Conservation (phyloP, 768 basidiomycete species). For the Gloeopeniophorella convolvens region DNA sequence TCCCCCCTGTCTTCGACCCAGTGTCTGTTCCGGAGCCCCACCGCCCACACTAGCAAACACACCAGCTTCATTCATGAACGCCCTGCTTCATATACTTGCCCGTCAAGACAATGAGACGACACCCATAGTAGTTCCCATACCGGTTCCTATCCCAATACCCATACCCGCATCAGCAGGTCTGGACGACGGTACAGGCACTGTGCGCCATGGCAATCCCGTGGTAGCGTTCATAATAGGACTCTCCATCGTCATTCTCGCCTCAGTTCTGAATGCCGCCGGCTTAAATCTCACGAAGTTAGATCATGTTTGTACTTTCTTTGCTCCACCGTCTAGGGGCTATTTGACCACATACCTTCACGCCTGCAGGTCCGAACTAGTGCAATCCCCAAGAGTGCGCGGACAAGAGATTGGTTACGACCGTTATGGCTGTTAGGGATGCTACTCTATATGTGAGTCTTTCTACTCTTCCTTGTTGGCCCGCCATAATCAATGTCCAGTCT, state of each 20-base stretch:
- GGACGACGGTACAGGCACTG: background rate
- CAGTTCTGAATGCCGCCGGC: slow-evolving; percentile 87
- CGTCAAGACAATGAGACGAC: slow-evolving; percentile 8
- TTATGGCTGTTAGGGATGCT: slow-evolving; percentile 90
- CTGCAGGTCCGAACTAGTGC: slow-evolving; percentile 60
- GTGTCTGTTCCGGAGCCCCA: too few relatives aligned
- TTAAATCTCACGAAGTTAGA: slow-evolving; percentile 93
- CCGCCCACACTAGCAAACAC: too few relatives aligned
- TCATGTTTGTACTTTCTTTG: slow-evolving; percentile 48
- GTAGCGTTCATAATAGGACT: slow-evolving; percentile 81
- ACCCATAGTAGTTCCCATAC: slow-evolving; percentile 1
- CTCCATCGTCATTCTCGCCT: slow-evolving; percentile 75
- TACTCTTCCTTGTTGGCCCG: background rate
- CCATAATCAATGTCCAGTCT: slow-evolving; percentile 37
- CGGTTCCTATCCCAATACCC: background rate
- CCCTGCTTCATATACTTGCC: background rate
- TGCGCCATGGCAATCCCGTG: slow-evolving; percentile 48
- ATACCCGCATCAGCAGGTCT: background rate
- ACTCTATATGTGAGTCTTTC: slow-evolving; percentile 72
- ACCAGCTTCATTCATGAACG: background rate
- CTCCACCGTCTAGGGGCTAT: background rate
- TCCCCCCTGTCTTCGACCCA: too few relatives aligned
- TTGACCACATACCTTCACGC: background rate
- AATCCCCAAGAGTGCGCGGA: slow-evolving; percentile 70
- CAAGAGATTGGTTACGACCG: slow-evolving; percentile 74